These are phyloP conservation scores for Penicillium corylophilum DNA, from an alignment of 2,329 filamentous ascomycete genomes.

Conservation along the genomic window DNA sequence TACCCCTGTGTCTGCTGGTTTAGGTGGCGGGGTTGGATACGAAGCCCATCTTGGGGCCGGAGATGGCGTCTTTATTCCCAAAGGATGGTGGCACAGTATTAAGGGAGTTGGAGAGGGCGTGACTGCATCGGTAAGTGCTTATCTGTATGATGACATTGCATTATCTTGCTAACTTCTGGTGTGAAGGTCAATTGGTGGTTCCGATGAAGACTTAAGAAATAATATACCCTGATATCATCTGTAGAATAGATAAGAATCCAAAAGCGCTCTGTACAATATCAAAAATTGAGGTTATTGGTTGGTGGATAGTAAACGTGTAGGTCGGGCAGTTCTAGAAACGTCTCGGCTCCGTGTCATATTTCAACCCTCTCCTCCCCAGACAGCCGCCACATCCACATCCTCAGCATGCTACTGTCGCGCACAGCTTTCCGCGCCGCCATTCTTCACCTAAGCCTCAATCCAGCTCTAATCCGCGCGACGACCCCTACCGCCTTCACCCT, in stretches of 20 bases:
- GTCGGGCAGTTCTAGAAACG: slow-evolving; percentile 15
- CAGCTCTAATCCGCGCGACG: slow-evolving; percentile 22
- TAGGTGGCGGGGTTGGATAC: slow-evolving; percentile 29
- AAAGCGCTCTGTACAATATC: not conserved
- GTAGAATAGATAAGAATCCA: not conserved
- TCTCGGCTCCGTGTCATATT: slow-evolving; percentile 13
- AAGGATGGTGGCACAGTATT: slow-evolving; percentile 85
- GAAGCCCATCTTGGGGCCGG: slow-evolving; percentile 63
- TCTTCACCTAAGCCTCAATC: slow-evolving; percentile 25
- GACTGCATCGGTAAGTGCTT: slow-evolving; percentile 55
- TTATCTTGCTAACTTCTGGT: slow-evolving; percentile 22
- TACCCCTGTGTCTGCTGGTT: slow-evolving; percentile 23
- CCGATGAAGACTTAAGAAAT: slow-evolving; percentile 44
- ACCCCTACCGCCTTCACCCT: slow-evolving; percentile 10
- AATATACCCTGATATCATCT: not conserved
- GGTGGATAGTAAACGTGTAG: not conserved
- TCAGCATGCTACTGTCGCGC: slow-evolving; percentile 29
- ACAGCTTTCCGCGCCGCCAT: slow-evolving; percentile 29
- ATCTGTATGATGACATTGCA: slow-evolving; percentile 3
- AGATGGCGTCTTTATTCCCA: slow-evolving; percentile 75
- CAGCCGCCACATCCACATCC: slow-evolving; percentile 12
- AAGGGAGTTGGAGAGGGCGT: slow-evolving; percentile 60
- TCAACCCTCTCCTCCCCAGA: slow-evolving; percentile 16
- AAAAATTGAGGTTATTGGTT: not conserved
- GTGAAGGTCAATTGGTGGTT: slow-evolving; percentile 75